Percentiles rank a stretch among this genome's conserved stretches.
Evolutionary conservation across 306 rosid genomes (phyloP).

Genomic region (Adenanthera pavonina): DNA sequence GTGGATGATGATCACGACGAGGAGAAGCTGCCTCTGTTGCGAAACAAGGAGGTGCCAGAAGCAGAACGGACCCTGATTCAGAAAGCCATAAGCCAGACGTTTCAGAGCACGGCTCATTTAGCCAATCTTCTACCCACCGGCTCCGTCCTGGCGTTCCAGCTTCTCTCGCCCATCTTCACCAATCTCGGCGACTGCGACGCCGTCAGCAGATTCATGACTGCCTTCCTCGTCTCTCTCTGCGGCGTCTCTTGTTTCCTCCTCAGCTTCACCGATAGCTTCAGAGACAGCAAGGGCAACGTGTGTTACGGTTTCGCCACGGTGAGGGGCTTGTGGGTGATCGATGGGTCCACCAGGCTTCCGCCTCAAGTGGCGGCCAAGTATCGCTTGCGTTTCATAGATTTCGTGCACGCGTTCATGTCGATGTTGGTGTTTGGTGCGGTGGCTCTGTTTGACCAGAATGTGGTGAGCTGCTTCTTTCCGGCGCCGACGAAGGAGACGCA

Average conservation of each 20-base stretch:
- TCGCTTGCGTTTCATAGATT: slow-evolving; percentile 56
- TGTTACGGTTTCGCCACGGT: slow-evolving; percentile 76
- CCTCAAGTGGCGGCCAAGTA: slow-evolving; percentile 56
- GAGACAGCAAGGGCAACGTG: slow-evolving; percentile 69
- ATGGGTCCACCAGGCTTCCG: slow-evolving; percentile 55
- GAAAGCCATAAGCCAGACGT: slow-evolving; percentile 79
- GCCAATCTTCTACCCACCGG: slow-evolving; percentile 95
- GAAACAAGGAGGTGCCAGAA: slow-evolving; percentile 45
- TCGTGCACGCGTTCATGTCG: slow-evolving; percentile 69
- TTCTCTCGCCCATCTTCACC: slow-evolving; percentile 78
- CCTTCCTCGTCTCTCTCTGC: slow-evolving; percentile 57
- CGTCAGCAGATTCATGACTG: slow-evolving; percentile 55
- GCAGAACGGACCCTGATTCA: slow-evolving; percentile 60
- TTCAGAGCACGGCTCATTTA: slow-evolving; percentile 79
- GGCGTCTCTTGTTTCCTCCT: slow-evolving; percentile 60
- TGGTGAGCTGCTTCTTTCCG: slow-evolving; percentile 71
- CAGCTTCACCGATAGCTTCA: slow-evolving; percentile 70
- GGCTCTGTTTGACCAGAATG: slow-evolving; percentile 70
- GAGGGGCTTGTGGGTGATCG: slow-evolving; percentile 69
- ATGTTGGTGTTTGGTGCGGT: slow-evolving; percentile 71
- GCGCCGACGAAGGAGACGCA: slow-evolving; percentile 58
- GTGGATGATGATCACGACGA: slow-evolving; percentile 44
- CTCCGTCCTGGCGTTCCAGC: slow-evolving; percentile 84
- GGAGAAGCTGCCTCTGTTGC: slow-evolving; percentile 60
- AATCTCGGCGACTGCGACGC: slow-evolving; percentile 72